Base-by-base conservation (phyloP, 2,329 filamentous ascomycete species). In the Ceratocystis albifundus region DNA sequence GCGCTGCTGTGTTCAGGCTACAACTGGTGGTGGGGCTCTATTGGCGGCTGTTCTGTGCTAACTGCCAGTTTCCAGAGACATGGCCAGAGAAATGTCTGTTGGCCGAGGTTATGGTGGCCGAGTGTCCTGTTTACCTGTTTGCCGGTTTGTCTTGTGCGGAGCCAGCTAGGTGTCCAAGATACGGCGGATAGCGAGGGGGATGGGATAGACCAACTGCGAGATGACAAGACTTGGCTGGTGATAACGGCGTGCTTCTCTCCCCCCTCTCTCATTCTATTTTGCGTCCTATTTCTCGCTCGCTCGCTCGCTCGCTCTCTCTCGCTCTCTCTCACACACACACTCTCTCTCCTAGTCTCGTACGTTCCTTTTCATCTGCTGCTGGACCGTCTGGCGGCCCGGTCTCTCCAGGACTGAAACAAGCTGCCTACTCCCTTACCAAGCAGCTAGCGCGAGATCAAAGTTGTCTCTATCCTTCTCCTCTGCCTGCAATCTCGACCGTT, bases 371-470 rank as follows among this genome's bases (percentile, higher is more conserved):
- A 22, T 20, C 48, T 22, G 17, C 17, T 12, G n/a, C 22, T 20
- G 28, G 53, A 28, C 53, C 53, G 17, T 1, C 17, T 25, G 7
- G 28, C 15, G 53, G 28, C 30, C 53, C 28, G 53, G 17, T 57
- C 53, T 57, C 53, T 28, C 25, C 30, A 7, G 53, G 32, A 32
- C 32, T 57, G 28, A 57, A 57, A 57, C 53, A 57, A 32, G 53
- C 53, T 17, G 28, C 53, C 32, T 57, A 50, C 7, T 50, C 6
- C 8, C 20, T 20, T 4, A 50, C 48, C 48, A 50, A 32, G 28
- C 22, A 32, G 28, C 25, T 30, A 57, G 53, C 17, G 30, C 53
- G 6, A 28, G 28, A n/a, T 17, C 7, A 10, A 30, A 2, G 48
- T 50, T 57, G 22, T n/a, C 50, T 55, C 22, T 57, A 12, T 32